Evolutionary conservation across 2,329 filamentous ascomycete species (phyloP).

Genomic region (Daldinia sp.): DNA sequence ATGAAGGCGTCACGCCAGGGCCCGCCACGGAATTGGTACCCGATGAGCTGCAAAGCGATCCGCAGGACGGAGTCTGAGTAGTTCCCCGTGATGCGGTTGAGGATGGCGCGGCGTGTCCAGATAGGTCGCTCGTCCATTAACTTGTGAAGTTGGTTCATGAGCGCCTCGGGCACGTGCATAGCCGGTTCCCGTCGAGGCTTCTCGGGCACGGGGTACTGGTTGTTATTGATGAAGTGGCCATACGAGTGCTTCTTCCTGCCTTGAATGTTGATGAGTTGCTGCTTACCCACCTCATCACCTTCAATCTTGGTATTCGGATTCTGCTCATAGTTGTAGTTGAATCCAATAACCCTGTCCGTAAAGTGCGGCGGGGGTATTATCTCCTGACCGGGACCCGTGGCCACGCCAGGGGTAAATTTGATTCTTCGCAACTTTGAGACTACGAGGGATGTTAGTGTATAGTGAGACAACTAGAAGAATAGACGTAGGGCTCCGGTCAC

Average conservation of each 20-base stretch:
- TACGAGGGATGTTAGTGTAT: slow-evolving; percentile 42
- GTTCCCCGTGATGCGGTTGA: slow-evolving; percentile 71
- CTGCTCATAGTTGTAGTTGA: slow-evolving; percentile 84
- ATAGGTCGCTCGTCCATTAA: slow-evolving; percentile 80
- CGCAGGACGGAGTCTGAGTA: slow-evolving; percentile 69
- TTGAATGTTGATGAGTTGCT: slow-evolving; percentile 63
- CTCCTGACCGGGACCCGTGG: slow-evolving; percentile 67
- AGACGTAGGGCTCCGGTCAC: slow-evolving; percentile 52
- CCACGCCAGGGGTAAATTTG: slow-evolving; percentile 69
- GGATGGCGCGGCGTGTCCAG: slow-evolving; percentile 83
- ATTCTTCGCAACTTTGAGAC: slow-evolving; percentile 67
- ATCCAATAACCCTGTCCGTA: slow-evolving; percentile 76
- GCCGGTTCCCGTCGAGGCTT: slow-evolving; percentile 69
- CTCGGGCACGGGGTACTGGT: slow-evolving; percentile 67
- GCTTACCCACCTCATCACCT: slow-evolving; percentile 61
- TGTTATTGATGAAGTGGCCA: slow-evolving; percentile 65
- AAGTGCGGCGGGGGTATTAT: slow-evolving; percentile 83
- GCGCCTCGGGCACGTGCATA: slow-evolving; percentile 67
- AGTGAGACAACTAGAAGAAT: not conserved
- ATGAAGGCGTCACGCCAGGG: slow-evolving; percentile 92
- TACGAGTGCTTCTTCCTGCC: slow-evolving; percentile 63
- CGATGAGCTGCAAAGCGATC: slow-evolving; percentile 81
- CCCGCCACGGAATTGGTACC: slow-evolving; percentile 91
- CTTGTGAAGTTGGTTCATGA: slow-evolving; percentile 69
- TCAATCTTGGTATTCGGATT: slow-evolving; percentile 78